phyloP scores from a whole-genome alignment of 179 eudicot species.

The Patellifolia procumbens region DNA sequence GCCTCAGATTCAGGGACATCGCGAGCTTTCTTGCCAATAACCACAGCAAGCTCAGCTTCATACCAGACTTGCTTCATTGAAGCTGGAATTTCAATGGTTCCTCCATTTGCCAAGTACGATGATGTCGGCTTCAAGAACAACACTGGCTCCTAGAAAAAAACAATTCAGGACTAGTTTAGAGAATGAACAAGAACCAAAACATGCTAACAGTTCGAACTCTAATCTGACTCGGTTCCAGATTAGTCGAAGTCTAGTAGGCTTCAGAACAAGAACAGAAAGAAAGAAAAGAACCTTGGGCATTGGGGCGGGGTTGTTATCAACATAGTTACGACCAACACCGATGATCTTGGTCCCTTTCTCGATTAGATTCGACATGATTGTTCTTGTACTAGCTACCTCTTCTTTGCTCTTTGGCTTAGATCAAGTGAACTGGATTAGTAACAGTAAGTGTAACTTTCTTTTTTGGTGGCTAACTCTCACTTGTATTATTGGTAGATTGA shows the following conservation, averaged over 20 bases:
- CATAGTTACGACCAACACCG: slow-evolving; percentile 34
- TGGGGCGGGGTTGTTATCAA: slow-evolving; percentile 26
- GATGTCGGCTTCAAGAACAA: slow-evolving; percentile 35
- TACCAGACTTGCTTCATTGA: slow-evolving; percentile 29
- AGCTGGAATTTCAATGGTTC: slow-evolving; percentile 32
- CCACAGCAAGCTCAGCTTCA: slow-evolving; percentile 36
- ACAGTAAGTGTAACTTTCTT: neutral
- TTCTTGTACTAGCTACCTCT: neutral
- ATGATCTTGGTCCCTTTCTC: slow-evolving; percentile 29
- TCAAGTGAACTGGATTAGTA: neutral
- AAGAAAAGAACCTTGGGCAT: slow-evolving; percentile 18
- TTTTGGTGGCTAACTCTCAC: neutral
- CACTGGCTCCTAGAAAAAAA: slow-evolving; percentile 24
- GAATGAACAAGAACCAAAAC: too few relatives aligned
- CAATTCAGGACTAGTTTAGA: too few relatives aligned
- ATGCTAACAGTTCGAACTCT: too few relatives aligned
- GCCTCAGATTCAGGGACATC: slow-evolving; percentile 31
- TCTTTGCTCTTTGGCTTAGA: slow-evolving; percentile 7
- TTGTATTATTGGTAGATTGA: neutral
- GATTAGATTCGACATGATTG: slow-evolving; percentile 20
- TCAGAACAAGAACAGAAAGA: neutral
- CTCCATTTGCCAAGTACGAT: slow-evolving; percentile 32
- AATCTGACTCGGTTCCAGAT: neutral
- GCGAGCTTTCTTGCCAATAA: slow-evolving; percentile 33
- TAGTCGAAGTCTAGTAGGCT: neutral